Percentiles rank a stretch among this genome's conserved stretches.
Evolutionary conservation across 345 rosid genomes (phyloP).

Genomic region (Melastoma malabathricum): DNA sequence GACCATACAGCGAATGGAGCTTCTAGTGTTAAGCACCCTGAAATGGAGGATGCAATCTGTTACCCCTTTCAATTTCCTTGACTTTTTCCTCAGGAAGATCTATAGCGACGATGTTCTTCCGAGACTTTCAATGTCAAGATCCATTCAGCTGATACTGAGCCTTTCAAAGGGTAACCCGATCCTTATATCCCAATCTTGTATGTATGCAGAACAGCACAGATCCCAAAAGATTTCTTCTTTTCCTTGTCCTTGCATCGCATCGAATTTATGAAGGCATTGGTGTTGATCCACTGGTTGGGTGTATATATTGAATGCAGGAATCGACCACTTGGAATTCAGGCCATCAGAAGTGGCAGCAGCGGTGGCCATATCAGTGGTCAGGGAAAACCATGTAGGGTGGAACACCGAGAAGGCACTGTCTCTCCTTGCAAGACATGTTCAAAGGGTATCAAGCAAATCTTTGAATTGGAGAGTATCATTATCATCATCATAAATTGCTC

Average conservation of each 20-base stretch:
- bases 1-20: constrained; percentile 68
- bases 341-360: constrained; percentile 81
- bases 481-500: not conserved
- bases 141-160: constrained; percentile 34
- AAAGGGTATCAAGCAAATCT: constrained; percentile 24
- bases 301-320: constrained; percentile 37
- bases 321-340: constrained; percentile 57
- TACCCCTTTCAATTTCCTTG: constrained; percentile 57
- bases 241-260: not conserved
- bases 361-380: constrained; percentile 38
- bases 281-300: too few relatives aligned
- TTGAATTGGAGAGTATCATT: too few relatives aligned
- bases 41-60: constrained; percentile 68
- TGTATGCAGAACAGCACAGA: too few relatives aligned
- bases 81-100: constrained; percentile 43
- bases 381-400: constrained; percentile 23
- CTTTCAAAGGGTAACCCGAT: constrained; percentile 28
- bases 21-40: constrained; percentile 52
- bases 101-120: constrained; percentile 25
- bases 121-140: constrained; percentile 20
- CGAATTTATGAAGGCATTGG: not conserved
- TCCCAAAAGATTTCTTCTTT: not conserved
- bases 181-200: not conserved
- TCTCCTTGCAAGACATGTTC: constrained; percentile 24
- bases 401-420: constrained; percentile 37